A percentile compares a stretch with the other conserved stretches of the same genome.
Conservation (phyloP, 2,329 filamentous ascomycete genomes). For the Chrysosporium queenslandicum region DNA sequence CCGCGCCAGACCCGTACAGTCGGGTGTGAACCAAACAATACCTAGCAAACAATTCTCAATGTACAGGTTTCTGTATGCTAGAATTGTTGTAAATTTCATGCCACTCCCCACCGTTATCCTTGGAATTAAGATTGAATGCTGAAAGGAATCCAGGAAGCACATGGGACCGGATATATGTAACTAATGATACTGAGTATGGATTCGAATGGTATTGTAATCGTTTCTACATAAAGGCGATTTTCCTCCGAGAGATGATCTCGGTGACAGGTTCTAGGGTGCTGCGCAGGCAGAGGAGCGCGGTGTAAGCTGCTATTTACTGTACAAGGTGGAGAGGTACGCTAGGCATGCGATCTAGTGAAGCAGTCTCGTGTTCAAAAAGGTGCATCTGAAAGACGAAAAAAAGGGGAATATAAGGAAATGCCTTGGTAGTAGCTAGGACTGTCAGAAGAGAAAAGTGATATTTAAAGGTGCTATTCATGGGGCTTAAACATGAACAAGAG, state of each 20-base stretch:
- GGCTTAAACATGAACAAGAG: background rate
- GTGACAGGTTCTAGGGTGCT: background rate
- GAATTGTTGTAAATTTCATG: too few relatives aligned
- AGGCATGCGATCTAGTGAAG: background rate
- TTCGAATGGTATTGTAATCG: background rate
- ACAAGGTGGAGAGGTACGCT: background rate
- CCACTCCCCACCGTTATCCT: too few relatives aligned
- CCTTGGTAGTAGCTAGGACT: background rate
- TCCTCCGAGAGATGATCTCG: too few relatives aligned
- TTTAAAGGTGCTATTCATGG: background rate
- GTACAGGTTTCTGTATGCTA: too few relatives aligned
- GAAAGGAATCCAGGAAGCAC: too few relatives aligned
- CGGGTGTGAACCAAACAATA: too few relatives aligned
- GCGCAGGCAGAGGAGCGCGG: too few relatives aligned
- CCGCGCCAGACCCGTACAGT: too few relatives aligned
- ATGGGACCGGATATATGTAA: background rate
- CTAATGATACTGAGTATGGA: background rate
- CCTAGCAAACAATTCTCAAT: too few relatives aligned
- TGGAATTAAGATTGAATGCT: too few relatives aligned
- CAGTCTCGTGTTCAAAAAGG: background rate
- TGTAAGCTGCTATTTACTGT: background rate
- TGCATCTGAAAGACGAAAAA: background rate
- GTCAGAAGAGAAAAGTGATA: background rate
- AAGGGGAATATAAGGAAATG: background rate
- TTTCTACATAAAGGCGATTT: background rate